Base-by-base conservation (phyloP, 805 yeast genomes). In the Myxozyma neotropica region DNA sequence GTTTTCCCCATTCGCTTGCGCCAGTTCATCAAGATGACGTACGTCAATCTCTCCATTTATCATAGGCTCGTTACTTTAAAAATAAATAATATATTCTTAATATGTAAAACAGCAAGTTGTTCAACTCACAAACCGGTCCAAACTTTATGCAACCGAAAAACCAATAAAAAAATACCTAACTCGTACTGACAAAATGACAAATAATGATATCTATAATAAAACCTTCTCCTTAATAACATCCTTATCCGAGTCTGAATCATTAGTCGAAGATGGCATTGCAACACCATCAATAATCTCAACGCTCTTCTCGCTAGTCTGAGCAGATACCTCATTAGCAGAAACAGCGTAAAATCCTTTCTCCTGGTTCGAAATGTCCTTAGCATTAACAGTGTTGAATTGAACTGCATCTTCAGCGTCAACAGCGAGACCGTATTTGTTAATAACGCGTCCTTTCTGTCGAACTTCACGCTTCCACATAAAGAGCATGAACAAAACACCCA, bases 401-500 rank as follows among this genome's bases (percentile, higher is more conserved):
- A 53, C 21, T 7, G 64, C 60, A 13, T 60, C 64, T 40, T 56
- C 61, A 27, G 48, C 58, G 40, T 60, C 62, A 31, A 57, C 62
- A 19, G 58, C 61, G 23, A 58, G 51, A 21, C 62, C 65, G 43
- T 50, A 58, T 31, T 55, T 49, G 56, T 58, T 57, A 38, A 51
- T 40, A 21, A 61, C 57, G n/a, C 57, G 62, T n/a, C 65, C 65
- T 8, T 26, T 33, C 45, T n/a, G 12, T 17, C 56, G 51, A 8
- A 53, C 56, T 46, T 61, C 65, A 15, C 59, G 52, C 26, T 51
- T 53, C 39, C 55, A 36, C 59, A 61, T 53, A 43, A 33, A 58
- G 42, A 55, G 45, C 54, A 61, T 48, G 47, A 61, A 58, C 55
- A 58, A 26, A 13, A 61, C 50, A 4, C 65, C 61, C 13, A 45